These are phyloP conservation scores for Penicillium odoratum DNA, from an alignment of 495 filamentous ascomycete genomes.

Conservation along the genomic window DNA sequence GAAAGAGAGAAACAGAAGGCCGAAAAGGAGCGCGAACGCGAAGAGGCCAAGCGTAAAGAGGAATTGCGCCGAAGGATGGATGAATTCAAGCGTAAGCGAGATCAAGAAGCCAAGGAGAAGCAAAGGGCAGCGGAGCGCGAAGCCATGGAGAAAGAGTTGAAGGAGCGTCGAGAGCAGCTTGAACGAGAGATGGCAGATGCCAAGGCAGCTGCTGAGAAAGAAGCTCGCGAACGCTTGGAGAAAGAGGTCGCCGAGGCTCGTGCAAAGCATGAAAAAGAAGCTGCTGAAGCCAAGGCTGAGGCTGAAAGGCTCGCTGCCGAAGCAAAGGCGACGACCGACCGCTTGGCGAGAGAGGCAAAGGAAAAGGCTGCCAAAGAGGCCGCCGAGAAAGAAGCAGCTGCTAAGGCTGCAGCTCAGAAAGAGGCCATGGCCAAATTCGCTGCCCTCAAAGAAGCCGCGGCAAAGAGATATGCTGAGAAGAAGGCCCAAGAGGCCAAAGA, in stretches of 20 bases:
- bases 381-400: conserved; percentile 47
- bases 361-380: conserved; percentile 40
- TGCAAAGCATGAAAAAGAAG: conserved; percentile 37
- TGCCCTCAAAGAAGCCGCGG: conserved; percentile 46
- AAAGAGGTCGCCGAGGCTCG: conserved; percentile 36
- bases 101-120: conserved; percentile 46
- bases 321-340: conserved; percentile 38
- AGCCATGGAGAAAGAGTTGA: conserved; percentile 51
- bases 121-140: conserved; percentile 49
- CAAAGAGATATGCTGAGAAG: conserved; percentile 48
- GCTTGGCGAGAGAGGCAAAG: conserved; percentile 42
- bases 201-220: conserved; percentile 45
- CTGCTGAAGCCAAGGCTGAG: conserved; percentile 30
- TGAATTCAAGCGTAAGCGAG: conserved; percentile 54
- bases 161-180: conserved; percentile 48
- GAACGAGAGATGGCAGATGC: conserved; percentile 50
- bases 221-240: conserved; percentile 45
- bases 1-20: conserved; percentile 19
- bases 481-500: conserved; percentile 43
- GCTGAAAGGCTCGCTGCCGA: conserved; percentile 25
- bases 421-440: conserved; percentile 50
- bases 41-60: conserved; percentile 60
- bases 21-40: conserved; percentile 59
- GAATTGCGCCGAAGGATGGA: conserved; percentile 60
- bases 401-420: conserved; percentile 44